Percentiles rank a stretch among this genome's conserved stretches.
Conservation (phyloP, 140 eudicot species). For the Erigeron philadelphicus region DNA sequence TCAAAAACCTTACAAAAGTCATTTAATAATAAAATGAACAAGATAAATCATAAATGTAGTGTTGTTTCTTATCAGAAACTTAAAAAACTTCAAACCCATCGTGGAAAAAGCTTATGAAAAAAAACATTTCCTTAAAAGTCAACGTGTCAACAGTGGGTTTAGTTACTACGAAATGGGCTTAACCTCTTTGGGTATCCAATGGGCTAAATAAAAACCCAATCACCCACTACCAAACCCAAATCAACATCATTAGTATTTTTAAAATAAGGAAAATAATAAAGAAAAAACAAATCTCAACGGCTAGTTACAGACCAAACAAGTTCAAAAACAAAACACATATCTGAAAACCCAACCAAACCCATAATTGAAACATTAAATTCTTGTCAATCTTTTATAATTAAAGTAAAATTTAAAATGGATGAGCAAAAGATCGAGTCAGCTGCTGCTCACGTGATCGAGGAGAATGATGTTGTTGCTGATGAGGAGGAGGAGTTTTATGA, state of each 20-base stretch:
- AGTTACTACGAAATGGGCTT: no score
- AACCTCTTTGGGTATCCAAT: neutral
- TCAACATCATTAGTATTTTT: no score
- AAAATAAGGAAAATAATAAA: neutral
- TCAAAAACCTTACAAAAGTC: no score
- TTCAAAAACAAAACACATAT: slow-evolving; percentile 31
- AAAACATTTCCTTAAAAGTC: no score
- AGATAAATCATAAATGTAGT: no score
- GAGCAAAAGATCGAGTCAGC: slow-evolving; percentile 20
- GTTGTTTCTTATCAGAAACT: no score
- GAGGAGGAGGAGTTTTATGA: slow-evolving; percentile 56
- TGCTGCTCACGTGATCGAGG: neutral
- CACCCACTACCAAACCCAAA: no score
- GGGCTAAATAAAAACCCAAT: slow-evolving; percentile 16
- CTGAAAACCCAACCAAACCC: slow-evolving; percentile 5
- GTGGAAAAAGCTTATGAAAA: no score
- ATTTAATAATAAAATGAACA: no score
- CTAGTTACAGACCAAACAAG: slow-evolving; percentile 26
- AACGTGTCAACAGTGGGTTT: no score
- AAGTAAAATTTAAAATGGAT: slow-evolving; percentile 20
- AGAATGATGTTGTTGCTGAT: slow-evolving; percentile 6
- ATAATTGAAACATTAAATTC: neutral
- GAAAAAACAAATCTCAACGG: slow-evolving; percentile 30
- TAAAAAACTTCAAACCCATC: no score
- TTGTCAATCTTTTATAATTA: no score